Evolutionary conservation across 2,329 filamentous ascomycete species (phyloP), one percentile per base, ranked within the genome.

Genomic region (Cladophialophora exuberans): DNA sequence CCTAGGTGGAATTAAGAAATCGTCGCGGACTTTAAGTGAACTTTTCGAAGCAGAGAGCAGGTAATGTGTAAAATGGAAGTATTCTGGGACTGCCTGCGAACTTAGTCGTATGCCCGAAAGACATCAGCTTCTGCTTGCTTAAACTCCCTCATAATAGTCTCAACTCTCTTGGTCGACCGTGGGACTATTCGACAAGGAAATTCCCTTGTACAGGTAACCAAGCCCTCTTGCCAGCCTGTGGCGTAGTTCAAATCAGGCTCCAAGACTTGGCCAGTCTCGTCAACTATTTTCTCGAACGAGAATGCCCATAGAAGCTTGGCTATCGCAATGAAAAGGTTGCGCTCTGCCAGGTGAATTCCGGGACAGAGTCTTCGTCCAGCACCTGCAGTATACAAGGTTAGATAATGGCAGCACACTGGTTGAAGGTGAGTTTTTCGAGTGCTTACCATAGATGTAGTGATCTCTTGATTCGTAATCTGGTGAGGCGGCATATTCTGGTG

Each of bases 391-490:
- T 20, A 23, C 7, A 7, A 3, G 23, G 31, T 38, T 4, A 46
- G 17, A 15, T 6, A 38, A 28, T 13, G 10, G n/a, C n/a, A n/a
- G n/a, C n/a, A n/a, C n/a, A n/a, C n/a, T n/a, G n/a, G n/a, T n/a
- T n/a, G n/a, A n/a, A n/a, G n/a, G 11, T 17, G 11, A 23, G 1
- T 49, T n/a, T 17, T 58, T 67, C 3, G 54, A 55, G 18, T 20
- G 42, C 56, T 35, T 28, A 59, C 66, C 66, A 35, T 64, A 65
- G 6, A 39, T 50, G 15, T 57, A 63, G 42, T 63, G 61, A 58
- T 77, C 73, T 15, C 74, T 67, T n/a, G 67, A 67, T 18, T 66
- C 58, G 22, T 66, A 71, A 38, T 72, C 63, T 5, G 67, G 54
- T 25, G 64, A 63, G 6, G 64, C 64, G 4, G 72, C 72, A 15